Evolutionary conservation across 176 grass and related monocot genomes (phyloP).

Genomic region (Triticum timopheevii): DNA sequence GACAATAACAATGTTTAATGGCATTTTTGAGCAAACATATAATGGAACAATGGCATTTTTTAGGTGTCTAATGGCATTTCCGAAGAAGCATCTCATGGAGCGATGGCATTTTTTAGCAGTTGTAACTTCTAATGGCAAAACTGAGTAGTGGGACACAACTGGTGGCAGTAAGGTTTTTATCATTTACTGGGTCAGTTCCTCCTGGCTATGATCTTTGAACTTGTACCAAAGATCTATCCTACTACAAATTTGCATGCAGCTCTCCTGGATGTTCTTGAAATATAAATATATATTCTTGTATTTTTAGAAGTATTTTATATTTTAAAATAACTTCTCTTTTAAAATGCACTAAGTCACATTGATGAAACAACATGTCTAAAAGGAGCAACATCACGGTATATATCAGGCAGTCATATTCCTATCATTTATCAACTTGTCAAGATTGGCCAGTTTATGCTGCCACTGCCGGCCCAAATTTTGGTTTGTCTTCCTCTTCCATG

Average conservation of each 20-base stretch:
- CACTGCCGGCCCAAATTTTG: neutral
- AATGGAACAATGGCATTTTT: too few species aligned
- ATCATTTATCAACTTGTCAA: neutral
- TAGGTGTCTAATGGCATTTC: too few species aligned
- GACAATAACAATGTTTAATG: too few species aligned
- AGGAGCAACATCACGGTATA: neutral
- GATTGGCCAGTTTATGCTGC: neutral
- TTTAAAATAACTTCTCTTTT: neutral
- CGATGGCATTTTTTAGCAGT: too few species aligned
- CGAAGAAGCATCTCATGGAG: too few species aligned
- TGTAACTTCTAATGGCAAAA: too few species aligned
- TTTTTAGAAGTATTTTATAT: neutral
- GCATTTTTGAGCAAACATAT: too few species aligned
- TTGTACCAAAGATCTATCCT: neutral
- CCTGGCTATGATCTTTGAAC: too few species aligned
- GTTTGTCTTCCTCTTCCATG: constrained; percentile 14
- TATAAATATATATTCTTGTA: neutral
- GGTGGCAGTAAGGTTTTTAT: too few species aligned
- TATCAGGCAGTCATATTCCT: neutral
- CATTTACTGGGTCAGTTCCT: too few species aligned
- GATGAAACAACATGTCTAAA: neutral
- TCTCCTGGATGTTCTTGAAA: neutral
- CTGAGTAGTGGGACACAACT: too few species aligned
- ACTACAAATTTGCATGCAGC: neutral
- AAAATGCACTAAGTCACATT: neutral